Base-by-base conservation (phyloP, 2,329 filamentous ascomycete species). In the Paracoccidioides lutzii region DNA sequence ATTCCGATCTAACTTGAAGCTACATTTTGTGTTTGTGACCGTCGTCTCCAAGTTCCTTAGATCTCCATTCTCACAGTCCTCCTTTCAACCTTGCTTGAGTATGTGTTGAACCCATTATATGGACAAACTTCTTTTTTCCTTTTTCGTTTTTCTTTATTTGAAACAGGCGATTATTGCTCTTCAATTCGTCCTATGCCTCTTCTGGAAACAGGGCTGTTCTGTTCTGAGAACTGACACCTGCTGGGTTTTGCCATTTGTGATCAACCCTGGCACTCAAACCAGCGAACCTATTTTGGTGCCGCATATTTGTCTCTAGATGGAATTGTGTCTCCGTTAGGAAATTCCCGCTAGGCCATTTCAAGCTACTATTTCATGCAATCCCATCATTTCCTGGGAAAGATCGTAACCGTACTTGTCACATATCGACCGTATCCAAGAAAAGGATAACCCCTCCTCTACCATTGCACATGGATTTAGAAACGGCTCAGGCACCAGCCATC, bases 171-270 rank as follows among this genome's bases (percentile, higher is more conserved):
- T 42, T 35, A 48, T 38, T 49, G 52, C 41, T 53, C 9, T 45
- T 33, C 40, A 9, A 53, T 37, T 37, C 2, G 15, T 32, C n/a
- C 51, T 35, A 32, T 45, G n/a, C 51, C 41, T 2, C 41, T 53
- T 45, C n/a, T 35, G 41, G 51, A 14, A 41, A 28, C 22, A 41
- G 15, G 22, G 35, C 42, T 41, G 49, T 42, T 52, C 49, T 33
- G 10, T 54, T 56, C 52, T 57, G 54, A 57, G 46, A 40, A 41
- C 46, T 62, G 59, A 60, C 51, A 60, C 59, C 54, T 52, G 22
- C 51, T 56, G 38, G n/a, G 60, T 62, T 60, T 62, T 55, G 58
- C 38, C 49, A 49, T 46, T 54, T 53, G 52, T 56, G 55, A 59
- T 56, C 45, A 33, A 53, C 53, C 32, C 46, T 8, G 52, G 57